Percentiles rank a stretch among this genome's conserved stretches.
Conservation (phyloP, 345 rosid species). For the Clausena lansium region DNA sequence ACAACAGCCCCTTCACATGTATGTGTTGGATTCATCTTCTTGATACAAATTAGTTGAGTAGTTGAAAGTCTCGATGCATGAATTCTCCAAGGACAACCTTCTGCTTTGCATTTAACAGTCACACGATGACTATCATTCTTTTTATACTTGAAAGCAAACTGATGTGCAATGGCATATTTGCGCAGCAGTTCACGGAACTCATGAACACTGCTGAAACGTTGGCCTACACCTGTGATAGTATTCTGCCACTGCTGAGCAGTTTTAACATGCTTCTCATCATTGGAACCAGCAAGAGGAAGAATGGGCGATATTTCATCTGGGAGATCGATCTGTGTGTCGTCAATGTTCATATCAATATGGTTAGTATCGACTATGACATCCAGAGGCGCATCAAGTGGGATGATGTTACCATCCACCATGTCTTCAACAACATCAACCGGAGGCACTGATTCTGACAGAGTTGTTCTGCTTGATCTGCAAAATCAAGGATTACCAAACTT, state of each 20-base stretch:
- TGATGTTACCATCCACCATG: constrained; percentile 46
- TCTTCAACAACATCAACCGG: constrained; percentile 40
- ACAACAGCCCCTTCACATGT: constrained; percentile 80
- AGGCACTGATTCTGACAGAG: constrained; percentile 69
- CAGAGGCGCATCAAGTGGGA: constrained; percentile 36
- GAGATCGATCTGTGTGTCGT: constrained; percentile 41
- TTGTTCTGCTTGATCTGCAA: constrained; percentile 85
- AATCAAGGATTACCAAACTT: constrained; percentile 16
- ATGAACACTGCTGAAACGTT: constrained; percentile 71
- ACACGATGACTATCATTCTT: constrained; percentile 96
- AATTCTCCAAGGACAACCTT: constrained; percentile 96
- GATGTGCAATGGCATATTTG: constrained; percentile 90
- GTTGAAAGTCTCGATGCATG: constrained; percentile 91
- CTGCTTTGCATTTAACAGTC: constrained; percentile 93
- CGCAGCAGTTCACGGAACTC: constrained; percentile 87
- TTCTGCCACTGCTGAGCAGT: constrained; percentile 90
- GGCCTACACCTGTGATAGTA: constrained; percentile 89
- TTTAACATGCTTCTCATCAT: constrained; percentile 58
- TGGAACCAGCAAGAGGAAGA: constrained; percentile 41
- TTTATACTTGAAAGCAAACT: constrained; percentile 86
- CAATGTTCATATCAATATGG: constrained; percentile 35
- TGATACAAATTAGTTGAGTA: constrained; percentile 84
- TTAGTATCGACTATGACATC: constrained; percentile 41
- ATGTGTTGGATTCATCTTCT: constrained; percentile 84
- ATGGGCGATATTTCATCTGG: constrained; percentile 53